A percentile compares a stretch with the other conserved stretches of the same genome.
phyloP scores from a whole-genome alignment of 2,329 filamentous ascomycete genomes.

The Fusarium caatingaense region DNA sequence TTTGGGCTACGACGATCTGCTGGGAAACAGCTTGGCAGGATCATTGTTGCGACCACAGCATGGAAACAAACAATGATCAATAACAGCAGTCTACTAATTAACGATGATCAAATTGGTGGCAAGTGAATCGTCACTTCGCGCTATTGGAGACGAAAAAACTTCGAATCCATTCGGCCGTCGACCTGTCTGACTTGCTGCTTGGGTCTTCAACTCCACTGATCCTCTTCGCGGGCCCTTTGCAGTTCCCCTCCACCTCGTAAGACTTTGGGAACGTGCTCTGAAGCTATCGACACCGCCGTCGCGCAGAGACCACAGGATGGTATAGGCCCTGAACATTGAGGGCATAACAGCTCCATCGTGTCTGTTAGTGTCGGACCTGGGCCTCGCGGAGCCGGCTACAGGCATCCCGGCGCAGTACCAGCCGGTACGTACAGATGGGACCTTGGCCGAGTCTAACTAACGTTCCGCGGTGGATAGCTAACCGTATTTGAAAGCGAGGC shows the following conservation, averaged over 20 bases:
- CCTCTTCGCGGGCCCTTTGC: slow-evolving; percentile 22
- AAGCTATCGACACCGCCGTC: slow-evolving; percentile 47
- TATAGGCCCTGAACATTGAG: slow-evolving; percentile 33
- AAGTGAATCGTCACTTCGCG: slow-evolving; percentile 21
- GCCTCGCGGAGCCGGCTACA: slow-evolving; percentile 46
- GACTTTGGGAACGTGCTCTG: slow-evolving; percentile 41
- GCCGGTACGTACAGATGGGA: background rate
- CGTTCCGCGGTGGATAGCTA: slow-evolving; percentile 40
- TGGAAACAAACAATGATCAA: slow-evolving; percentile 6
- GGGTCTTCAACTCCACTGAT: slow-evolving; percentile 37
- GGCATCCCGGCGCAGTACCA: slow-evolving; percentile 36
- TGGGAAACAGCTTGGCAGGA: background rate
- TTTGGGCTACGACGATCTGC: slow-evolving; percentile 23
- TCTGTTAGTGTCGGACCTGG: slow-evolving; percentile 38
- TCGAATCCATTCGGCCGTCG: slow-evolving; percentile 10
- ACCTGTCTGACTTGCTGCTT: slow-evolving; percentile 4
- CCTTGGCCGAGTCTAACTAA: slow-evolving; percentile 35
- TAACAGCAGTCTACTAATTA: slow-evolving; percentile 17
- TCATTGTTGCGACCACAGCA: slow-evolving; percentile 2
- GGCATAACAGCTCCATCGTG: slow-evolving; percentile 39
- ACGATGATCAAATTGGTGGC: slow-evolving; percentile 30
- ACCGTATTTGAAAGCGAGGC: slow-evolving; percentile 29
- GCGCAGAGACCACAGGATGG: slow-evolving; percentile 42
- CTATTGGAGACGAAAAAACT: slow-evolving; percentile 2
- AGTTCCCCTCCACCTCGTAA: slow-evolving; percentile 37